Base-by-base conservation (phyloP, 768 basidiomycete genomes). In the Lentinula guzmanii region DNA sequence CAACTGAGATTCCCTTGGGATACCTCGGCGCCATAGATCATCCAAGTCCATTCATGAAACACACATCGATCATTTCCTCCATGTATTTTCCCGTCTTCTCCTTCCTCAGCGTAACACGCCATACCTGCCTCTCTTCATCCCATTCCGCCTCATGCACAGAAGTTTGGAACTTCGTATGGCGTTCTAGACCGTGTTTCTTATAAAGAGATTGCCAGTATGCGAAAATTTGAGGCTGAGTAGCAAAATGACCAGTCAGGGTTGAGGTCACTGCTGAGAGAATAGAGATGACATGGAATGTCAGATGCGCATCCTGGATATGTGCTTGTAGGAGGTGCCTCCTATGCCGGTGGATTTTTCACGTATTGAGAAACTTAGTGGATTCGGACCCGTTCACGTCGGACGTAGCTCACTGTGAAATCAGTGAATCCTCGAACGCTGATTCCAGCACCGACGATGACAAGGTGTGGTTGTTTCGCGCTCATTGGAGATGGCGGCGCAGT, bases 231-330 rank as follows among this genome's bases (percentile, higher is more conserved):
- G 74, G 72, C 61, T 80, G 80, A 34, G 67, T 66, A n/a, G 75
- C 72, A 61, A 77, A 76, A 10, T 74, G 69, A 71, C 80, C 80
- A 81, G 58, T 76, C 65, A 9, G 76, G 71, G 18, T 75, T 73
- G n/a, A 73, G 71, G 41, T 78, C 77, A 15, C 73, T 71, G 11
- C 79, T 79, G 33, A 78, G 68, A 53, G 72, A 72, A 63, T 78
- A 80, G 68, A 73, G 74, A 61, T 72, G 70, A 39, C 72, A 69
- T 37, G 72, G 64, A 37, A 76, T 69, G 48, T 79, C 78, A 4
- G 75, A 77, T 8, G 75, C 72, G 63, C 78, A 77, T n/a, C 78
- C 78, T 52, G 73, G 73, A 46, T 75, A 74, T n/a, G 65, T 69
- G 51, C 74, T 74, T 11, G 73, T 72, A 39, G 70, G 66, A 75